These are phyloP conservation scores for Tetracladium maxilliforme DNA, from an alignment of 2,329 filamentous ascomycete species.

Conservation along the genomic window DNA sequence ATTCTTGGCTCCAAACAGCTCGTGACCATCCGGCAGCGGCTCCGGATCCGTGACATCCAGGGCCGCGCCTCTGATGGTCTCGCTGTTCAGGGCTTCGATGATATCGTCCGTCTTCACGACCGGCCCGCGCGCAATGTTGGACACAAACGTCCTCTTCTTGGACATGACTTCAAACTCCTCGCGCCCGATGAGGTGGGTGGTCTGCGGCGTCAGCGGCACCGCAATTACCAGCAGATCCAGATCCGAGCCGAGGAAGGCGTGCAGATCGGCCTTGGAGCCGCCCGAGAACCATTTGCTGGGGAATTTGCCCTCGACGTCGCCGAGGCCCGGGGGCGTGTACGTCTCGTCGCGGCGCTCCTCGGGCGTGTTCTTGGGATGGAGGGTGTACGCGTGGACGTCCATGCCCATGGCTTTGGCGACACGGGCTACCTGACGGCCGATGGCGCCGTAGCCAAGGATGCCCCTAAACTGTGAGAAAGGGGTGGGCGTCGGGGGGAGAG, in stretches of 20 bases:
- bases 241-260: constrained; percentile 17
- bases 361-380: constrained; percentile 38
- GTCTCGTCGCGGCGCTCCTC: constrained; percentile 40
- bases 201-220: constrained; percentile 18
- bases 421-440: constrained; percentile 30
- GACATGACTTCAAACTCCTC: constrained; percentile 30
- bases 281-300: constrained; percentile 20
- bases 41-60: constrained; percentile 58
- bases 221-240: constrained; percentile 21
- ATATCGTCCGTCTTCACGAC: constrained; percentile 47
- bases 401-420: constrained; percentile 42
- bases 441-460: constrained; percentile 22
- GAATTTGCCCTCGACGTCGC: constrained; percentile 16
- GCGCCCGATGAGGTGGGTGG: constrained; percentile 21
- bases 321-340: constrained; percentile 42
- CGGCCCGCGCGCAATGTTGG: constrained; percentile 49
- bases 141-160: constrained; percentile 33
- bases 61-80: constrained; percentile 38
- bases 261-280: constrained; percentile 12
- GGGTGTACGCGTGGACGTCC: constrained; percentile 51
- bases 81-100: constrained; percentile 30
- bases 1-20: constrained; percentile 48
- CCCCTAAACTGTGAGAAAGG: too few relatives aligned
- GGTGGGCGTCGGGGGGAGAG: too few relatives aligned
- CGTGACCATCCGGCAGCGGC: constrained; percentile 41